These are phyloP conservation scores for Leccinum aurantiacum DNA, from an alignment of 768 basidiomycete genomes.

Conservation along the genomic window DNA sequence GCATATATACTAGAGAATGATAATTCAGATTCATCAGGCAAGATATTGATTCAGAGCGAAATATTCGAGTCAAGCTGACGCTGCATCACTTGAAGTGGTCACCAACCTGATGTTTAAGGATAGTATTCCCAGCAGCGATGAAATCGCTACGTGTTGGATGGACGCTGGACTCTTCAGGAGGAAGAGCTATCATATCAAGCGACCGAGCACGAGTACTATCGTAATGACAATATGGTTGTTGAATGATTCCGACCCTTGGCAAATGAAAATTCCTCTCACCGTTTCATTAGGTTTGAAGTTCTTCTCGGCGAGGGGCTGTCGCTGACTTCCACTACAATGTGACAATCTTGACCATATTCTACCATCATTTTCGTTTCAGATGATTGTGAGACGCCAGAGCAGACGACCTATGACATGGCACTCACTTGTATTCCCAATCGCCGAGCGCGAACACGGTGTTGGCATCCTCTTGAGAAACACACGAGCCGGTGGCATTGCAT, in stretches of 20 bases:
- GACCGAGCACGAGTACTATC: not conserved
- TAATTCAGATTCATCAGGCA: not conserved
- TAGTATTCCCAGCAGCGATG: not conserved
- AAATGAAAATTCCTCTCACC: too few relatives aligned
- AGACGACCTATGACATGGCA: not conserved
- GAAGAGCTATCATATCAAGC: not conserved
- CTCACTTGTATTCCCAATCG: constrained; percentile 60
- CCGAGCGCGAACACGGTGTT: constrained; percentile 54
- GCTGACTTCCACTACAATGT: too few relatives aligned
- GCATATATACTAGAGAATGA: not conserved
- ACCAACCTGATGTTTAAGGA: too few relatives aligned
- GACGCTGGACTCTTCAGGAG: not conserved
- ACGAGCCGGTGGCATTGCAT: constrained; percentile 42
- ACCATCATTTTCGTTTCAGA: constrained; percentile 11
- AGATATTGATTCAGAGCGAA: not conserved
- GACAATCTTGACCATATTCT: too few relatives aligned
- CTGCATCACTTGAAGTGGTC: not conserved
- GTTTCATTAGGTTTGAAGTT: not conserved
- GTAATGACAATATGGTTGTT: too few relatives aligned
- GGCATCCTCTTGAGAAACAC: constrained; percentile 46
- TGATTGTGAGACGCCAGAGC: constrained; percentile 5
- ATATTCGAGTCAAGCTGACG: not conserved
- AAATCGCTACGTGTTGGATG: not conserved
- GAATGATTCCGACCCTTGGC: too few relatives aligned
- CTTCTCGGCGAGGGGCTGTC: too few relatives aligned